These are phyloP conservation scores for Coemansia sp. DNA, from an alignment of 192 early-diverging fungal species.

Conservation along the genomic window DNA sequence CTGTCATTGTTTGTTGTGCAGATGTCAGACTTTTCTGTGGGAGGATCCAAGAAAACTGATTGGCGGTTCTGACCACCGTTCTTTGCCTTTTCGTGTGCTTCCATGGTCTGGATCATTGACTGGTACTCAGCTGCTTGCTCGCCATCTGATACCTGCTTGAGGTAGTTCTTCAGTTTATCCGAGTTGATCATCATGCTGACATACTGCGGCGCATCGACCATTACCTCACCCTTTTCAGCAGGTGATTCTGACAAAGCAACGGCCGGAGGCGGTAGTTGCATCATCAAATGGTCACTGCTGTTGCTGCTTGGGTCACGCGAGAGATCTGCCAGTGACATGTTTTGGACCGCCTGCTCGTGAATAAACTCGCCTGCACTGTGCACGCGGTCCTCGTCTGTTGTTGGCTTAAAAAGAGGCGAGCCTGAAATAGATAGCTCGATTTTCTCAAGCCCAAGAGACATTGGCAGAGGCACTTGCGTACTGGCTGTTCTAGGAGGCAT, in stretches of 20 bases:
- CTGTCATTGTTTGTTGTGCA: slow-evolving; percentile 27
- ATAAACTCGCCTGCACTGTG: slow-evolving; percentile 35
- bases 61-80: background rate
- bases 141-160: slow-evolving; percentile 12
- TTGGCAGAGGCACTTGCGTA: background rate
- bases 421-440: slow-evolving; percentile 20
- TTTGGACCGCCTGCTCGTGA: slow-evolving; percentile 39
- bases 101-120: background rate
- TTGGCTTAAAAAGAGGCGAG: slow-evolving; percentile 35
- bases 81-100: background rate
- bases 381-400: slow-evolving; percentile 4
- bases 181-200: slow-evolving; percentile 19
- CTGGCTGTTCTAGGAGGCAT: background rate
- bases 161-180: slow-evolving; percentile 15
- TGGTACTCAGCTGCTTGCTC: slow-evolving; percentile 2
- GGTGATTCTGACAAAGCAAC: background rate
- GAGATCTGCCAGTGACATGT: slow-evolving; percentile 24
- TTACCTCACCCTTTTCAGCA: slow-evolving; percentile 1
- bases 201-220: slow-evolving; percentile 20
- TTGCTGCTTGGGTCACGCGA: background rate
- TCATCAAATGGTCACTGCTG: no score
- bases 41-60: background rate
- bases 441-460: background rate
- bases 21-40: background rate
- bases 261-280: slow-evolving; percentile 18